Percentiles rank a stretch among this genome's conserved stretches.
phyloP scores from a whole-genome alignment of 2,329 filamentous ascomycete genomes.

The Byssochlamys sp. region DNA sequence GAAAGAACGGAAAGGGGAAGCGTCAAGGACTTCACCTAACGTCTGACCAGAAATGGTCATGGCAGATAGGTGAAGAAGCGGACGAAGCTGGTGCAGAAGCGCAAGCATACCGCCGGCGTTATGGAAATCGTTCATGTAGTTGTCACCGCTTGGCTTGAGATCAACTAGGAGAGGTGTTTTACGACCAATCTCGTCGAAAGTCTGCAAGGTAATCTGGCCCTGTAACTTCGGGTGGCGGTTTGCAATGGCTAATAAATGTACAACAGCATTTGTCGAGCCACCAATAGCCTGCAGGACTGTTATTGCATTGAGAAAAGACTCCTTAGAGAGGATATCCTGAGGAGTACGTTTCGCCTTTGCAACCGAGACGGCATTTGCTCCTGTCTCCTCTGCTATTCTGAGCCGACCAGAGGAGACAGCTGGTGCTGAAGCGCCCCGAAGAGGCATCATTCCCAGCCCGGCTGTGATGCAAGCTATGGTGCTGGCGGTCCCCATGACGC shows the following conservation, averaged over 20 bases:
- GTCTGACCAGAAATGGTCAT: constrained; percentile 41
- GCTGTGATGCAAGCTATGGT: constrained; percentile 49
- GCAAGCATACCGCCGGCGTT: constrained; percentile 45
- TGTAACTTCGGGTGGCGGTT: constrained; percentile 42
- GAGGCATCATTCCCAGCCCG: constrained; percentile 45
- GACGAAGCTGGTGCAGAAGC: constrained; percentile 37
- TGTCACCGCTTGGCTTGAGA: constrained; percentile 45
- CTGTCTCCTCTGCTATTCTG: constrained; percentile 47
- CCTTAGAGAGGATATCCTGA: constrained; percentile 36
- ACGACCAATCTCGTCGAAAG: constrained; percentile 40
- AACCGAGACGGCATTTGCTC: constrained; percentile 39
- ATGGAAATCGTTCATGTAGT: constrained; percentile 48
- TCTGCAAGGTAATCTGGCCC: constrained; percentile 37
- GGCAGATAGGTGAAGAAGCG: constrained; percentile 38
- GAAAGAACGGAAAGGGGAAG: constrained; percentile 33
- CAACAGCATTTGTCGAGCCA: constrained; percentile 48
- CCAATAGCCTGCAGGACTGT: constrained; percentile 46
- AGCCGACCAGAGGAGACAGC: constrained; percentile 45
- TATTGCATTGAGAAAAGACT: constrained; percentile 45
- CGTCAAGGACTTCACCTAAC: constrained; percentile 37
- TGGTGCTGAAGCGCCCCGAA: constrained; percentile 44
- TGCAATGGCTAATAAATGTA: constrained; percentile 46
- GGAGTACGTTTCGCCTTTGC: constrained; percentile 32
- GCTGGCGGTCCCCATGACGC: constrained; percentile 50
- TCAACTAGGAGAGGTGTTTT: constrained; percentile 41